phyloP scores from a whole-genome alignment of 192 early-diverging fungal genomes.

The Gamsiella multidivaricata region DNA sequence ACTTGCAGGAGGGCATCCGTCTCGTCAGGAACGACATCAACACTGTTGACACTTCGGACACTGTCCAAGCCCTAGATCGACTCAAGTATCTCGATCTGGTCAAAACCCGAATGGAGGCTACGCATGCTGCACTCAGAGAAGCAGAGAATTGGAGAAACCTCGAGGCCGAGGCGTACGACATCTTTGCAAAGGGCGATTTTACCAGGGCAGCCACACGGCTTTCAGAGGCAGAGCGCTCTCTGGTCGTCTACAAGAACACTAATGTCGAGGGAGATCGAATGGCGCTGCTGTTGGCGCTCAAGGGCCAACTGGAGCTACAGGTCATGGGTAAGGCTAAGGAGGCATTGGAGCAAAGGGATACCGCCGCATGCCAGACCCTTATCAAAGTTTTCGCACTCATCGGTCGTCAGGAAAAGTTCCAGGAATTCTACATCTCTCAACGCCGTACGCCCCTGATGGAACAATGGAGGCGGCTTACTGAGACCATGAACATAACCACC shows the following conservation, averaged over 20 bases:
- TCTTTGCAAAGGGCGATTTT: constrained; percentile 73
- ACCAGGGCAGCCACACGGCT: constrained; percentile 69
- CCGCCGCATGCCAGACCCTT: constrained; percentile 59
- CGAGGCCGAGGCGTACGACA: constrained; percentile 68
- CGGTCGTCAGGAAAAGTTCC: constrained; percentile 64
- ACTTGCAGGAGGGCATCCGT: constrained; percentile 58
- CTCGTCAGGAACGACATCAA: constrained; percentile 60
- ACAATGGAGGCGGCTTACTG: constrained; percentile 56
- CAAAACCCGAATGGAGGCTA: constrained; percentile 74
- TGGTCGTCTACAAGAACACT: constrained; percentile 68
- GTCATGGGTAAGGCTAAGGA: constrained; percentile 61
- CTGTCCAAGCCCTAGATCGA: constrained; percentile 64
- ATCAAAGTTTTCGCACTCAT: constrained; percentile 72
- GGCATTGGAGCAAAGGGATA: constrained; percentile 69
- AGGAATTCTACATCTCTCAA: constrained; percentile 67
- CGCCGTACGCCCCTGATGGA: constrained; percentile 57
- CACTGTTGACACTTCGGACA: constrained; percentile 53
- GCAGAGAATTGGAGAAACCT: constrained; percentile 86
- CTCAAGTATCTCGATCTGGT: constrained; percentile 72
- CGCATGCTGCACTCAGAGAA: constrained; percentile 70
- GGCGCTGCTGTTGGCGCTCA: constrained; percentile 63
- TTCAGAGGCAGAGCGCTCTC: constrained; percentile 71
- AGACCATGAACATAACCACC: constrained; percentile 3
- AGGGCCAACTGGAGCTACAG: constrained; percentile 69
- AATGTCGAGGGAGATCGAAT: constrained; percentile 74